Conservation (phyloP, 257 asterid species). For the Solanum pinnatisectum region DNA sequence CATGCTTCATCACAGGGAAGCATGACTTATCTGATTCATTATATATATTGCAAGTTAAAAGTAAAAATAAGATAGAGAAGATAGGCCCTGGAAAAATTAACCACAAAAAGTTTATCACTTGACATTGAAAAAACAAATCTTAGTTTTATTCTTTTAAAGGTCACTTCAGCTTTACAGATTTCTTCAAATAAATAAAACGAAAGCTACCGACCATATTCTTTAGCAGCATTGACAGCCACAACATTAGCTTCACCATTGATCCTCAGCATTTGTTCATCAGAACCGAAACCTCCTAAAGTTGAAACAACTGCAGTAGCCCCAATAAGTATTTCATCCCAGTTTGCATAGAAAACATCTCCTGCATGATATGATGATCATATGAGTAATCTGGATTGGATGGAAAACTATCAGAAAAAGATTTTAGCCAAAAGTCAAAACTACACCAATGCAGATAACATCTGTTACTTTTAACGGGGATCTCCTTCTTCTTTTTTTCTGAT, state of each 20-base stretch:
- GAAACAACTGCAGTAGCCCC: conserved; percentile 95
- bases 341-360: conserved; percentile 93
- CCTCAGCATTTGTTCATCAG: conserved; percentile 90
- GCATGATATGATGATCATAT: conserved; percentile 11
- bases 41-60: neutral
- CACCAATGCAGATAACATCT: neutral
- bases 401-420: neutral
- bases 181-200: neutral
- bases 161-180: neutral
- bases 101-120: neutral
- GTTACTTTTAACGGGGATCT: neutral
- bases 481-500: neutral
- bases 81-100: neutral
- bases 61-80: neutral
- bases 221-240: conserved; percentile 88
- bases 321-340: conserved; percentile 85
- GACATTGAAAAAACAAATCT: neutral
- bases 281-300: conserved; percentile 95
- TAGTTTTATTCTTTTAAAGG: neutral
- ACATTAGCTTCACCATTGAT: conserved; percentile 97
- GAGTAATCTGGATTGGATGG: conserved; percentile 3
- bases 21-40: neutral
- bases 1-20: neutral
- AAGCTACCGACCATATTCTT: conserved; percentile 60
- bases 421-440: neutral